Percentiles rank a stretch among this genome's conserved stretches.
Conservation (phyloP, 768 basidiomycete genomes). For the Rhodotorula babjevae region DNA sequence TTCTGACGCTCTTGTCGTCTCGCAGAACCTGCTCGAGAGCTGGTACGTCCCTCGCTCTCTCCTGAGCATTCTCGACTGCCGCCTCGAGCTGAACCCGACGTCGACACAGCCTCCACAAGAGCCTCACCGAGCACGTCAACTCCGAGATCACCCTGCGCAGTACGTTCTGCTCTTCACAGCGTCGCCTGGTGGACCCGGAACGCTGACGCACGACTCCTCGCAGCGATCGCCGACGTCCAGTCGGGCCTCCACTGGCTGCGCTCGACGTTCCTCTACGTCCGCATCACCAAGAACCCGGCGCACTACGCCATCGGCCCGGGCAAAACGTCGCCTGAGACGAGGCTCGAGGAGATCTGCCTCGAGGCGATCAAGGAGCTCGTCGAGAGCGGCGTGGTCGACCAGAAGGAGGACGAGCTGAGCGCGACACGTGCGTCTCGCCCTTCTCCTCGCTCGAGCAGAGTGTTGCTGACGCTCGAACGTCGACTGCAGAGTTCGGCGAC, state of each 20-base stretch:
- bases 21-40: conserved; percentile 72
- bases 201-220: too few species aligned
- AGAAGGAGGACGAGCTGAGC: conserved; percentile 4
- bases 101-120: conserved; percentile 58
- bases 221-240: conserved; percentile 61
- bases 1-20: too few species aligned
- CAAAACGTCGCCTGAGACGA: conserved; percentile 33
- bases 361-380: conserved; percentile 51
- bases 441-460: background rate
- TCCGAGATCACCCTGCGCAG: conserved; percentile 72
- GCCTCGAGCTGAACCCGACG: background rate
- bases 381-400: conserved; percentile 50
- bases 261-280: conserved; percentile 77
- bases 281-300: conserved; percentile 75
- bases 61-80: too few species aligned
- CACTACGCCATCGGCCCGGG: conserved; percentile 54
- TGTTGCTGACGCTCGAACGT: background rate
- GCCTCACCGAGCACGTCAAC: conserved; percentile 85
- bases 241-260: conserved; percentile 77
- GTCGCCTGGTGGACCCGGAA: too few species aligned
- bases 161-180: too few species aligned
- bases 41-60: conserved; percentile 45
- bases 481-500: conserved; percentile 53
- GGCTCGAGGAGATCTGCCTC: conserved; percentile 60
- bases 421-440: conserved; percentile 12